A percentile compares a stretch with the other conserved stretches of the same genome.
Evolutionary conservation across 768 basidiomycete species (phyloP).

Genomic region (Exsudoporus frostii): DNA sequence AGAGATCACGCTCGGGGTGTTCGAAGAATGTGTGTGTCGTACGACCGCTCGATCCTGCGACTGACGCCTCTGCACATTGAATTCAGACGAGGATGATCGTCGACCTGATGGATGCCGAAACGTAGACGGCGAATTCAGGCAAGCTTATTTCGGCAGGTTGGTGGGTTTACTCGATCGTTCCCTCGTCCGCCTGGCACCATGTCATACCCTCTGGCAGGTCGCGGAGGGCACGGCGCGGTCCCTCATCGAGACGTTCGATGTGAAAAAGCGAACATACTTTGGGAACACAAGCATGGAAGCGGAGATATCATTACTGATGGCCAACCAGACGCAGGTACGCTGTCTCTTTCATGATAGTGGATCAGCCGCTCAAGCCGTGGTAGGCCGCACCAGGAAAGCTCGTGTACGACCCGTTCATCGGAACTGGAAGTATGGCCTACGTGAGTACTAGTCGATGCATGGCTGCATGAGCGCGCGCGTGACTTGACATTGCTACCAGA

Average conservation of each 20-base stretch:
- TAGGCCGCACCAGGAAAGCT: conserved; percentile 87
- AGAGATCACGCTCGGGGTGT: conserved; percentile 66
- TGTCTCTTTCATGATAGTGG: background rate
- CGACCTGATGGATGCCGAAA: conserved; percentile 49
- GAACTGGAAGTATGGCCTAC: conserved; percentile 90
- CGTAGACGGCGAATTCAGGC: conserved; percentile 64
- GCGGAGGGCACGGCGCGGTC: conserved; percentile 64
- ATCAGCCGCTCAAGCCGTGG: background rate
- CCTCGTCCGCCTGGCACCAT: background rate
- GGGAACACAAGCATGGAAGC: conserved; percentile 99
- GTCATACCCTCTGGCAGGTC: conserved; percentile 35
- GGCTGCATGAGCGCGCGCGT: background rate
- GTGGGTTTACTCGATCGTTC: conserved; percentile 45
- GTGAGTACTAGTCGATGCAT: conserved; percentile 38
- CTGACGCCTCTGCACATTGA: background rate
- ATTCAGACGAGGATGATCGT: conserved; percentile 48
- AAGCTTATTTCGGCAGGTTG: conserved; percentile 84
- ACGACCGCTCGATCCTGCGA: background rate
- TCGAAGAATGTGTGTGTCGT: conserved; percentile 77
- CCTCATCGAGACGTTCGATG: conserved; percentile 69
- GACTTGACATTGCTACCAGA: conserved; percentile 40
- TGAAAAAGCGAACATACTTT: conserved; percentile 87
- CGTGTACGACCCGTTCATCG: conserved; percentile 94
- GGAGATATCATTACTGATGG: conserved; percentile 93
- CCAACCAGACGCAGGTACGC: conserved; percentile 87